Conservation (phyloP, 2,329 filamentous ascomycete genomes). For the Botrytis aclada region DNA sequence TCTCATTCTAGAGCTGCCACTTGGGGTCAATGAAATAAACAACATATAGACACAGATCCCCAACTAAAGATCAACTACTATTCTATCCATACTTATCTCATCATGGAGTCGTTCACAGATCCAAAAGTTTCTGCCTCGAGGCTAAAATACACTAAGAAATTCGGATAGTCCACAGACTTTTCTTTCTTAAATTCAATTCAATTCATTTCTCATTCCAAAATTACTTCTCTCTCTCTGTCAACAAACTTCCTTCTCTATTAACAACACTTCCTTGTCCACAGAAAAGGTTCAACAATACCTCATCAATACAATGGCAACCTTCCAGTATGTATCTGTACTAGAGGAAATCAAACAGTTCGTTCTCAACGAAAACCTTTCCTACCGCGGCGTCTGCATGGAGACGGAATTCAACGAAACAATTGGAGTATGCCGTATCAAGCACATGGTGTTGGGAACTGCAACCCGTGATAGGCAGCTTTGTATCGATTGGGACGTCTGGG, state of each 20-base stretch:
- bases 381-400: background rate
- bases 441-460: background rate
- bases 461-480: background rate
- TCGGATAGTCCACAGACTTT: background rate
- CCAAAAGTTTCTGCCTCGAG: background rate
- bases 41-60: background rate
- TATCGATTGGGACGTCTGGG: background rate
- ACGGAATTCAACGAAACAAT: background rate
- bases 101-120: background rate
- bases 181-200: background rate
- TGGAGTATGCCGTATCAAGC: background rate
- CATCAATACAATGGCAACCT: background rate
- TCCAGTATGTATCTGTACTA: background rate
- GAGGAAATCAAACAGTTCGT: background rate
- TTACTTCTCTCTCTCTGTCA: background rate
- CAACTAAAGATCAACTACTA: background rate
- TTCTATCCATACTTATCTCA: background rate
- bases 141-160: background rate
- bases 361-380: background rate
- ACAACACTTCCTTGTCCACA: background rate
- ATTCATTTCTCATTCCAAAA: background rate
- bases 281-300: background rate
- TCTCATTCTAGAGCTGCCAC: background rate
- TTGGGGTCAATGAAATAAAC: fast-evolving
- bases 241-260: too few species aligned